phyloP scores from a whole-genome alignment of 176 grass and related monocot species.

The Elaeis guineensis region DNA sequence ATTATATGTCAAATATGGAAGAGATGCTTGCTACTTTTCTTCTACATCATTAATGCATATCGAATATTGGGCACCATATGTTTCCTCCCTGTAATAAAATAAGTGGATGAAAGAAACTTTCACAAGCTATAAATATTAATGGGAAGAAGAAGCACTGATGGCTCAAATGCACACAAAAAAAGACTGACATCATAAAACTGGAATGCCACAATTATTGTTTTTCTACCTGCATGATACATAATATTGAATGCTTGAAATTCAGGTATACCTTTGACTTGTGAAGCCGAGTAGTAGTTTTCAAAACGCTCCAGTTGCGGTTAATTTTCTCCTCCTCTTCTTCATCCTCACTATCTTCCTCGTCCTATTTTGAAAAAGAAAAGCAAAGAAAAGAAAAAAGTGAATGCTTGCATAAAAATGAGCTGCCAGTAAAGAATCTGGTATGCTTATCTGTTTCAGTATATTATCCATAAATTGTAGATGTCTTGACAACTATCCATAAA shows the following conservation, averaged over 20 bases:
- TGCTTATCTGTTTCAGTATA: too few relatives aligned
- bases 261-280: constrained; percentile 57
- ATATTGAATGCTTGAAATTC: background rate
- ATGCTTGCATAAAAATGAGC: too few relatives aligned
- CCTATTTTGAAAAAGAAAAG: constrained; percentile 32
- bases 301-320: constrained; percentile 65
- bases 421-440: too few relatives aligned
- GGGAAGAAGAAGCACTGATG: too few relatives aligned
- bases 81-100: background rate
- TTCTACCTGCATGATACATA: background rate
- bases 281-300: constrained; percentile 52
- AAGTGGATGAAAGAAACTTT: constrained; percentile 6
- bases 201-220: constrained; percentile 2
- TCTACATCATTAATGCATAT: too few relatives aligned
- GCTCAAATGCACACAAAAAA: too few relatives aligned
- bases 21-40: too few relatives aligned
- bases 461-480: too few relatives aligned
- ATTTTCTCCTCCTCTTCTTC: constrained; percentile 47
- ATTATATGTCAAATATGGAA: too few relatives aligned
- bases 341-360: constrained; percentile 65
- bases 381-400: background rate
- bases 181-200: background rate
- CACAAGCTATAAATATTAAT: background rate
- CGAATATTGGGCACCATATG: too few relatives aligned
- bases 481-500: too few relatives aligned